Evolutionary conservation across 2,329 filamentous ascomycete species (phyloP), one percentile per base, ranked within the genome.

Genomic region (Alternaria triticimaculans): DNA sequence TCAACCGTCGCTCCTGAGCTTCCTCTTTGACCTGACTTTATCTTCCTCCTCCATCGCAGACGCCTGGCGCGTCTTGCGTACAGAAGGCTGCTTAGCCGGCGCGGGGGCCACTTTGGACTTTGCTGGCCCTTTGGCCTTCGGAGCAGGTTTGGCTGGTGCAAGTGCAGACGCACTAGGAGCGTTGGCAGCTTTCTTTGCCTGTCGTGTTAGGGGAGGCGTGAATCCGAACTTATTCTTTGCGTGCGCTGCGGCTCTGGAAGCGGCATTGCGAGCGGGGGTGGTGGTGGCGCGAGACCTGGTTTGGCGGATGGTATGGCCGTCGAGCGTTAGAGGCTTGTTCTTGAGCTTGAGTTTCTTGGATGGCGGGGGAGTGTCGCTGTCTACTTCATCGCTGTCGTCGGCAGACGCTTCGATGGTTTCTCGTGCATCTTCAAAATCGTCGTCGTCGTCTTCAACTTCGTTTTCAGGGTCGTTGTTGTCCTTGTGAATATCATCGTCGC

Each of bases 41-140:
- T 4, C 14, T 20, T 44, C 33, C 14, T 55, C 21, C 15, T 44
- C 53, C 33, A 44, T 25, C 37, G 53, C 53, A 5, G 33, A 20
- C 21, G 53, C 53, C 4, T n/a, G 53, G n/a, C 53, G 53, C 15
- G 53, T 55, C 21, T 44, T 44, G 7, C 53, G 53, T 10, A 28
- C 37, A 28, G 21, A 25, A 20, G 53, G 53, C 21, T 44, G 20
- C 14, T 55, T 18, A 6, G 10, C 6, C 9, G 15, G 14, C 11
- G 14, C 15, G 4, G 4, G 15, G 7, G 1, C 33, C 4, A 8
- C 33, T 37, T 37, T 37, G 33, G 33, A 37, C 33, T 37, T 37
- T 9, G 33, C 7, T 3, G 15, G 33, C 15, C 7, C 15, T 37
- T 37, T 37, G 3, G 14, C 20, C 15, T 51, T 33, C 1, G 28